Evolutionary conservation across 257 asterid genomes (phyloP).

Genomic region (Petunia secreta): DNA sequence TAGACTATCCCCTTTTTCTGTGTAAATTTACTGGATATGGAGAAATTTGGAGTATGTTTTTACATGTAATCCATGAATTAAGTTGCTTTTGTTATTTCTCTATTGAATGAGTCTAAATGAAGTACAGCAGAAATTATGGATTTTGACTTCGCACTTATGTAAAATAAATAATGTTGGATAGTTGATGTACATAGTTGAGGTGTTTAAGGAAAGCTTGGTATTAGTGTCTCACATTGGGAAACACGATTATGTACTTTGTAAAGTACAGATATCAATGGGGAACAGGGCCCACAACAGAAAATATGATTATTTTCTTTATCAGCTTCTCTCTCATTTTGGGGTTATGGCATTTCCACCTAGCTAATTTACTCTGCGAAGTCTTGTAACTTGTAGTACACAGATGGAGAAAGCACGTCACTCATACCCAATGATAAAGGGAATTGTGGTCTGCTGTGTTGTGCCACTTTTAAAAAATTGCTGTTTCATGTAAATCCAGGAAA

Average conservation of each 20-base stretch:
- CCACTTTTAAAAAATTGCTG: too few species aligned
- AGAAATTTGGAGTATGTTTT: background rate
- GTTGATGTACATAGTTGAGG: background rate
- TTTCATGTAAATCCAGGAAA: too few species aligned
- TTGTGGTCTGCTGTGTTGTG: too few species aligned
- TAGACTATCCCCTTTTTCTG: background rate
- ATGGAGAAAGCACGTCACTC: too few species aligned
- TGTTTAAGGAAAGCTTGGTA: background rate
- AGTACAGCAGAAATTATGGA: background rate
- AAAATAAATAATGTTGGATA: background rate
- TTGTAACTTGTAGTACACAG: too few species aligned
- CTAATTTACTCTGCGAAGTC: too few species aligned
- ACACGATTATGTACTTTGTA: background rate
- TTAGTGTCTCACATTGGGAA: background rate
- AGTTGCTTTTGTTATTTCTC: background rate
- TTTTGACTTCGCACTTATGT: background rate
- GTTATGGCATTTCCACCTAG: too few species aligned
- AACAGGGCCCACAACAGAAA: too few species aligned
- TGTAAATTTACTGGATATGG: background rate
- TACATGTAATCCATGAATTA: background rate
- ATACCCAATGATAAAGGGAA: too few species aligned
- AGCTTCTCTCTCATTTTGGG: too few species aligned
- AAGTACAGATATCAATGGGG: background rate
- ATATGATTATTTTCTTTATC: too few species aligned
- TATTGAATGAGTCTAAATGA: conserved; percentile 19